Evolutionary conservation across 768 basidiomycete species (phyloP), one percentile per base, ranked within the genome.

Genomic region (Pulveroboletus sp.): DNA sequence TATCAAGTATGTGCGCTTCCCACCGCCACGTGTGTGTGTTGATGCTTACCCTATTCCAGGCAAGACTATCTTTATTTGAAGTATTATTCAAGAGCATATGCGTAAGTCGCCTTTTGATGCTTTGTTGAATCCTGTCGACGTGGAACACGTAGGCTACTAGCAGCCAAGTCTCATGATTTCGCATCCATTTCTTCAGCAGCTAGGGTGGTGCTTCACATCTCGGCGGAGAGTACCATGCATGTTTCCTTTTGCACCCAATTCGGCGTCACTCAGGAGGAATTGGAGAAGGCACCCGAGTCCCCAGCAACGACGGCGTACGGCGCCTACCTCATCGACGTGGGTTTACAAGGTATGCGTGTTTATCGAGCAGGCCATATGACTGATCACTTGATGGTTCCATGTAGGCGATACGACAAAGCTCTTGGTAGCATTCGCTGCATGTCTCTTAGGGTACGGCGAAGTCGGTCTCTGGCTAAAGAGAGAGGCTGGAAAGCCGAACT

Each of bases 401-500:
- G 21, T 49, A 80, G 89, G 90, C 0, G 90, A 93, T 60, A 65
- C 78, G 5, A 77, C 79, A 32, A 84, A 79, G 52, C 71, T 94
- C 6, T 62, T 86, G n/a, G 83, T 96, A 71, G 86, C 89, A 0
- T 76, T 93, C 1, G 82, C 87, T 9, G 84, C 89, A 8, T 97
- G 94, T 63, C 73, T 95, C 8, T 70, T 95, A 0, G 94, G 93
- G 3, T 97, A 96, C 62, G 93, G 93, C 10, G 89, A 95, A 64
- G 90, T 93, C 0, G 93, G 93, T 1, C 69, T 90, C 36, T 89
- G 91, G 84, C 71, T 97, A 30, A 77, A 82, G 64, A 79, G 75
- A 32, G 76, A 84, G 51, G 76, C 75, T 6, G 1, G 61, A 71
- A 32, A 59, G 56, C 36, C 72, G 69, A 9, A 64, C 58, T n/a